Conservation (phyloP, 1,284 basidiomycete species). For the Chiua sp. region DNA sequence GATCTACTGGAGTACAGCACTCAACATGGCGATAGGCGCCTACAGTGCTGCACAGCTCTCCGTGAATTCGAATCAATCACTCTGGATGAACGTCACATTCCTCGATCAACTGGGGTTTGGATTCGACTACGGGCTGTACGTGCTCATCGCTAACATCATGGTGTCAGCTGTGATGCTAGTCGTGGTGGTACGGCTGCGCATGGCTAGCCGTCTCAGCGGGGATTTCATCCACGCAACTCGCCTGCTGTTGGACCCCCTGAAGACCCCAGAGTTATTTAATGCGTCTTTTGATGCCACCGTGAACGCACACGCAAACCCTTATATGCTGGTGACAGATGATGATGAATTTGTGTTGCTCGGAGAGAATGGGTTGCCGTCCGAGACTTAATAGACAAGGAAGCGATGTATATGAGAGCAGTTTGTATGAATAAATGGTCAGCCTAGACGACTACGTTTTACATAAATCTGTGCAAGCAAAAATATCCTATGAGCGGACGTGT, state of each 20-base stretch:
- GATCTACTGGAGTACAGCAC: neutral
- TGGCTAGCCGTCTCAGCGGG: neutral
- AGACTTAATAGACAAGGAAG: neutral
- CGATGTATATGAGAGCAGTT: neutral
- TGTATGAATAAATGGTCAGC: too few relatives aligned
- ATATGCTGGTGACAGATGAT: constrained; percentile 2
- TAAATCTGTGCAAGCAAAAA: too few relatives aligned
- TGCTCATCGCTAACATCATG: constrained; percentile 4
- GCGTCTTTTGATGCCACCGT: neutral
- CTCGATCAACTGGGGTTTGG: neutral
- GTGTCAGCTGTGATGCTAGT: neutral
- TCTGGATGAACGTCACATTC: neutral
- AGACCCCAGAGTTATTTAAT: constrained; percentile 2
- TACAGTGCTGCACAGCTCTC: neutral
- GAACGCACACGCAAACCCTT: neutral
- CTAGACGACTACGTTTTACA: too few relatives aligned
- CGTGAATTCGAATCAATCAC: too few relatives aligned
- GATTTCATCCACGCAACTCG: constrained; percentile 5
- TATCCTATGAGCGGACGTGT: too few relatives aligned
- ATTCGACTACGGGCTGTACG: neutral
- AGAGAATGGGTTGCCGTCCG: neutral
- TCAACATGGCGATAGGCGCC: constrained; percentile 1
- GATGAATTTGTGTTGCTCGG: constrained; percentile 1
- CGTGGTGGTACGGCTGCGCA: neutral
- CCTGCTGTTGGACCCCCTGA: constrained; percentile 3